phyloP scores from a whole-genome alignment of 2,329 filamentous ascomycete genomes.

The Xylariaceae sp. region DNA sequence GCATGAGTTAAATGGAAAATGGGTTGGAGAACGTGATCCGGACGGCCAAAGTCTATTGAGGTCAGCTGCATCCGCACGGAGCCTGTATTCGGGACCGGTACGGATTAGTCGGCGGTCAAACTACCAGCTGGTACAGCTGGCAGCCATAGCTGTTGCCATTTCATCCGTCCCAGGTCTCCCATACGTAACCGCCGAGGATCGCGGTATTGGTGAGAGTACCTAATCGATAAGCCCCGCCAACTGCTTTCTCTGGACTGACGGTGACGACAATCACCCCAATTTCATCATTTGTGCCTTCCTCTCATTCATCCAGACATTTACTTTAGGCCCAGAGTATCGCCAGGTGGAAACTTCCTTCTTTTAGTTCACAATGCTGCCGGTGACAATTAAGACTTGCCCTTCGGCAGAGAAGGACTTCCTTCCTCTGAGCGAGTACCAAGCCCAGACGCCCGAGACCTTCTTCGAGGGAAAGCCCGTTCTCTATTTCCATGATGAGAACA shows the following conservation, averaged over 20 bases:
- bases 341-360: background rate
- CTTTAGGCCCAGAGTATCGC: background rate
- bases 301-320: background rate
- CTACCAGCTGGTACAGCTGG: no score
- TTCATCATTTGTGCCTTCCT: background rate
- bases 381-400: slow-evolving; percentile 54
- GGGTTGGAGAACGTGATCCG: no score
- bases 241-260: background rate
- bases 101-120: no score
- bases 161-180: no score
- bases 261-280: background rate
- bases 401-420: slow-evolving; percentile 52
- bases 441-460: slow-evolving; percentile 67
- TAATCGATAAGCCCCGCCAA: slow-evolving; percentile 24
- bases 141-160: no score
- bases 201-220: background rate
- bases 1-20: no score
- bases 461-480: slow-evolving; percentile 66
- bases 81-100: no score
- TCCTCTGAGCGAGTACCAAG: slow-evolving; percentile 62
- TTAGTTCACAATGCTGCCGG: slow-evolving; percentile 39
- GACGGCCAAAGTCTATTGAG: no score
- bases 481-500: slow-evolving; percentile 54
- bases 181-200: no score
- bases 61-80: no score